These are phyloP conservation scores for Cyclanthera cordifolia DNA, from an alignment of 306 rosid species.

Conservation along the genomic window DNA sequence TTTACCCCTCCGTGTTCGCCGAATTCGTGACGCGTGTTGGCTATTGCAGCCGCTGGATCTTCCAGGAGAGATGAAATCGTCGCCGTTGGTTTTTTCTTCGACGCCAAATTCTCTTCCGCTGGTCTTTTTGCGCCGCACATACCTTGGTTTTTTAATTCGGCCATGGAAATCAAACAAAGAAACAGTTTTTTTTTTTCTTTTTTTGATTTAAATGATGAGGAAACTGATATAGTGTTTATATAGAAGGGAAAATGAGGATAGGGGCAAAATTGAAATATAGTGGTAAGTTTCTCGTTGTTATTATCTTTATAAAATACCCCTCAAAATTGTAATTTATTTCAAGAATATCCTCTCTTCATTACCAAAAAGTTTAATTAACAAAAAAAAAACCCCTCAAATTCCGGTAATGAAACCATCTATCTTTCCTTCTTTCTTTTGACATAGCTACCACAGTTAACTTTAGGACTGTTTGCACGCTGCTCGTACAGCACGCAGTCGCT, in stretches of 20 bases:
- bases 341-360: no score
- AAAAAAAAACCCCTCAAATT: no score
- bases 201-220: not conserved
- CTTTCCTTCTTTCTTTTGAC: no score
- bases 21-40: constrained; percentile 70
- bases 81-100: constrained; percentile 45
- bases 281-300: no score
- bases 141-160: constrained; percentile 20
- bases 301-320: no score
- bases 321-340: no score
- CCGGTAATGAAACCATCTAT: no score
- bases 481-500: no score
- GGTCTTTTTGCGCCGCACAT: constrained; percentile 31
- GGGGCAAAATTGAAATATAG: not conserved
- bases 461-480: no score
- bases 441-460: no score
- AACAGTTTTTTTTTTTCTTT: no score
- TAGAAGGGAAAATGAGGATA: not conserved
- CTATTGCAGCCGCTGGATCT: constrained; percentile 72
- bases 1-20: constrained; percentile 98
- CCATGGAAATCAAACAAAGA: constrained; percentile 19
- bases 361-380: no score
- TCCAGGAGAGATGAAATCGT: not conserved
- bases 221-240: not conserved
- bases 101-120: constrained; percentile 14